Percentiles rank a stretch among this genome's conserved stretches.
These are phyloP conservation scores for Ustanciosporium gigantosporum DNA, from an alignment of 1,284 basidiomycete genomes.

Conservation along the genomic window DNA sequence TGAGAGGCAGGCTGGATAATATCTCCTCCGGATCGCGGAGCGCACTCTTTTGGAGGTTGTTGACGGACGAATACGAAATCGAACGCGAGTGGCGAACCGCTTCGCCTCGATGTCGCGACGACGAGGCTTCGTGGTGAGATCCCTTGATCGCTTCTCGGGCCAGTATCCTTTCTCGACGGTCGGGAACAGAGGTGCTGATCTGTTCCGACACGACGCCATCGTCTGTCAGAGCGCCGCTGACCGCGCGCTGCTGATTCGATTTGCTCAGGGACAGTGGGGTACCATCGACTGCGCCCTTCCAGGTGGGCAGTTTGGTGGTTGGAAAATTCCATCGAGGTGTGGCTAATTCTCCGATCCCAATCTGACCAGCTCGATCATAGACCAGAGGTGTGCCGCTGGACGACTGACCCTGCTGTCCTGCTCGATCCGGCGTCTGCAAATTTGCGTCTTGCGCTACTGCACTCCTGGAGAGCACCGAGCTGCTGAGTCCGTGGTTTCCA, in stretches of 20 bases:
- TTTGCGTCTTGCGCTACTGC: constrained; percentile 1
- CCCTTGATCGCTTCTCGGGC: constrained; percentile 1
- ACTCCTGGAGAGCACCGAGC: not conserved
- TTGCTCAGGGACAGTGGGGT: constrained; percentile 18
- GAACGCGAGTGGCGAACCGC: constrained; percentile 46
- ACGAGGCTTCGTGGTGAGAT: not conserved
- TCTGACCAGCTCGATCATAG: constrained; percentile 79
- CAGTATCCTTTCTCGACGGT: constrained; percentile 9
- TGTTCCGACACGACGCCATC: constrained; percentile 19
- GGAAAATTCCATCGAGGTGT: constrained; percentile 82
- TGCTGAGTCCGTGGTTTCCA: not conserved
- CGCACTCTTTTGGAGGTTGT: constrained; percentile 21
- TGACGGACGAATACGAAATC: constrained; percentile 51
- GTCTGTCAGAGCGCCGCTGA: constrained; percentile 28
- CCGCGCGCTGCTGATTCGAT: constrained; percentile 12
- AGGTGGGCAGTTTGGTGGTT: constrained; percentile 11
- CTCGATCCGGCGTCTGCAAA: constrained; percentile 40
- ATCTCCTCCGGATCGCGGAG: constrained; percentile 10
- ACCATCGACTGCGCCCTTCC: constrained; percentile 8
- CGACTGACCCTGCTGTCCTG: constrained; percentile 8
- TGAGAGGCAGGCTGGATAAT: constrained; percentile 19
- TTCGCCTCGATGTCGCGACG: constrained; percentile 5
- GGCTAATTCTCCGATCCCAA: constrained; percentile 93
- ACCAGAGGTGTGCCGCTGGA: constrained; percentile 24
- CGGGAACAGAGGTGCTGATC: constrained; percentile 10